Percentiles rank a stretch among this genome's conserved stretches.
Conservation (phyloP, 2,329 filamentous ascomycete genomes). For the Colletotrichum higginsianum region DNA sequence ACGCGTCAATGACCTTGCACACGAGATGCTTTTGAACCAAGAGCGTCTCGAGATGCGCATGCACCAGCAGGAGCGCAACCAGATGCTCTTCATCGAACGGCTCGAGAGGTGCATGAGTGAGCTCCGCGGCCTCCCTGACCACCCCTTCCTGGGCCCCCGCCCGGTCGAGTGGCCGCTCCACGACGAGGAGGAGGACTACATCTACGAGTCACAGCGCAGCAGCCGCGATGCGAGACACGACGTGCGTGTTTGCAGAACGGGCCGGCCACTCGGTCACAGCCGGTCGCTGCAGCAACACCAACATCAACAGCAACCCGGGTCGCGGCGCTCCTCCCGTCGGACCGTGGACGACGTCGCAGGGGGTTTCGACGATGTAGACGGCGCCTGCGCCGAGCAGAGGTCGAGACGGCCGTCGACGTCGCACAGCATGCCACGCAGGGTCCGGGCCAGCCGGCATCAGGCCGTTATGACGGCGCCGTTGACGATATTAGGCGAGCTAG, state of each 20-base stretch:
- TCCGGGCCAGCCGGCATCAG: background rate
- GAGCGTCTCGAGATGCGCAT: constrained; percentile 42
- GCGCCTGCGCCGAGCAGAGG: constrained; percentile 12
- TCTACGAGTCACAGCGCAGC: constrained; percentile 35
- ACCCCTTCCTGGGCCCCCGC: background rate
- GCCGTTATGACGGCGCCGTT: constrained; percentile 17
- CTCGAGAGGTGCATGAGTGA: constrained; percentile 39
- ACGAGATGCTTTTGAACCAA: constrained; percentile 43
- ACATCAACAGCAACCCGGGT: constrained; percentile 17
- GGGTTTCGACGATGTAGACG: constrained; percentile 21
- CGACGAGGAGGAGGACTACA: constrained; percentile 13
- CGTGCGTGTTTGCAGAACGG: constrained; percentile 20
- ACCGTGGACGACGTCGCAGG: background rate
- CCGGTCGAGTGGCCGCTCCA: constrained; percentile 28
- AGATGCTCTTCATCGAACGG: constrained; percentile 39
- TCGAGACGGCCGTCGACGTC: constrained; percentile 25
- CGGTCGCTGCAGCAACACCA: constrained; percentile 13
- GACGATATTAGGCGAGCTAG: constrained; percentile 49
- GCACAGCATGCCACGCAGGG: constrained; percentile 7
- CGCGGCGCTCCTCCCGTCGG: constrained; percentile 1
- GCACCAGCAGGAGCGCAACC: constrained; percentile 39
- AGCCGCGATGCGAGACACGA: constrained; percentile 26
- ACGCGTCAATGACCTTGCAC: constrained; percentile 35
- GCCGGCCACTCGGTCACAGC: background rate
- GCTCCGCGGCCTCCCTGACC: constrained; percentile 24